A percentile compares a stretch with the other conserved stretches of the same genome.
Evolutionary conservation across 192 early-diverging fungal species (phyloP).

Genomic region (Backusella mclennaniae): DNA sequence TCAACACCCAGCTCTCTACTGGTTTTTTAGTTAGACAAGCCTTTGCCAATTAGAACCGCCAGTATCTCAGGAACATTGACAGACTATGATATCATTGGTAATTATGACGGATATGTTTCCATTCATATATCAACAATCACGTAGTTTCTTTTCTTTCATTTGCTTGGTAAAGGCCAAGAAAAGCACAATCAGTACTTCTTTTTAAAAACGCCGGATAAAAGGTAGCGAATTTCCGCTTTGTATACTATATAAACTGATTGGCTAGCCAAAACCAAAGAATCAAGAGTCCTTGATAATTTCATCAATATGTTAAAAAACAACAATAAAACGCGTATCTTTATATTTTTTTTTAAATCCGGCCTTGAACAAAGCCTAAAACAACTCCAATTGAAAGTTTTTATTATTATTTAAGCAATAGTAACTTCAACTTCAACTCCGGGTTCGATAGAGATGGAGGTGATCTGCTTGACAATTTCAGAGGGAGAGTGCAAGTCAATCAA

Average conservation of each 20-base stretch:
- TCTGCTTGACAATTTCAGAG: constrained; percentile 99
- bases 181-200: background rate
- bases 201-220: background rate
- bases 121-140: no score
- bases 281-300: no score
- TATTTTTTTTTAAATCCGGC: background rate
- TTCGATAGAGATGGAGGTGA: constrained; percentile 95
- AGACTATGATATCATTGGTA: background rate
- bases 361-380: constrained; percentile 1
- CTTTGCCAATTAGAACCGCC: no score
- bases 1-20: background rate
- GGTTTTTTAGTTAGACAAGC: no score
- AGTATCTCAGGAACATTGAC: background rate
- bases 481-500: constrained; percentile 99
- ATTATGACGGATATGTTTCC: no score
- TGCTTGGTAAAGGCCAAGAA: background rate
- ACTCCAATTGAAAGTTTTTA: background rate
- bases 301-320: background rate
- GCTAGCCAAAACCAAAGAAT: background rate
- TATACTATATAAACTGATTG: background rate
- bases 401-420: constrained; percentile 69
- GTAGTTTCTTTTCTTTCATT: background rate
- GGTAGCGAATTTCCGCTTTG: background rate
- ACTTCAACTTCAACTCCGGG: constrained; percentile 96
- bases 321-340: background rate